Conservation (phyloP, 768 basidiomycete genomes). For the Amanita polypyramis region DNA sequence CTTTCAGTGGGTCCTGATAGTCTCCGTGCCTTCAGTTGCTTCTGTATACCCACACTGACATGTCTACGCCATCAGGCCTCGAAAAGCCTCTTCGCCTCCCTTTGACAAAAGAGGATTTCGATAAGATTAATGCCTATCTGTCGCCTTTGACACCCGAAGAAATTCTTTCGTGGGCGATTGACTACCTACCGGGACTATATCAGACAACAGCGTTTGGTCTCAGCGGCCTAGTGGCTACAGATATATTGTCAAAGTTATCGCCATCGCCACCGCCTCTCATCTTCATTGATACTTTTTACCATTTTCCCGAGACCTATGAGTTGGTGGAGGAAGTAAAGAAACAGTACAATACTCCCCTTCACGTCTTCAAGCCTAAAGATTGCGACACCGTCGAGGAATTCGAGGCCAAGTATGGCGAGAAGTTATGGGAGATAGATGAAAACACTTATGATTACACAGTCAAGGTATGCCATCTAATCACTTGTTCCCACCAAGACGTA, state of each 20-base stretch:
- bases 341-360: constrained; percentile 62
- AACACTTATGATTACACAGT: constrained; percentile 83
- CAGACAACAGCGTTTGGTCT: constrained; percentile 98
- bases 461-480: constrained; percentile 45
- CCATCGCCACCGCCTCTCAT: constrained; percentile 68
- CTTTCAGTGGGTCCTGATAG: too few species aligned
- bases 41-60: neutral
- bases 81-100: constrained; percentile 45
- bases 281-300: constrained; percentile 95
- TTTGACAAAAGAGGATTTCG: constrained; percentile 45
- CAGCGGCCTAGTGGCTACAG: constrained; percentile 86
- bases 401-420: constrained; percentile 67
- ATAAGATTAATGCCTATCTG: constrained; percentile 66
- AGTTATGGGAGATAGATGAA: constrained; percentile 85
- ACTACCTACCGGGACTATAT: constrained; percentile 67
- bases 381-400: constrained; percentile 65
- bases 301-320: constrained; percentile 88
- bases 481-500: neutral
- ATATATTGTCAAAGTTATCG: constrained; percentile 87
- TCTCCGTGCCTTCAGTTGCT: too few species aligned
- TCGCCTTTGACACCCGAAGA: constrained; percentile 65
- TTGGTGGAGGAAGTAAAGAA: constrained; percentile 75
- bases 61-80: constrained; percentile 12
- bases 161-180: constrained; percentile 79
- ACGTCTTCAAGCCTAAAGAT: constrained; percentile 70